Base-by-base conservation (phyloP, 495 filamentous ascomycete species). In the Talaromyces nanjingensis region DNA sequence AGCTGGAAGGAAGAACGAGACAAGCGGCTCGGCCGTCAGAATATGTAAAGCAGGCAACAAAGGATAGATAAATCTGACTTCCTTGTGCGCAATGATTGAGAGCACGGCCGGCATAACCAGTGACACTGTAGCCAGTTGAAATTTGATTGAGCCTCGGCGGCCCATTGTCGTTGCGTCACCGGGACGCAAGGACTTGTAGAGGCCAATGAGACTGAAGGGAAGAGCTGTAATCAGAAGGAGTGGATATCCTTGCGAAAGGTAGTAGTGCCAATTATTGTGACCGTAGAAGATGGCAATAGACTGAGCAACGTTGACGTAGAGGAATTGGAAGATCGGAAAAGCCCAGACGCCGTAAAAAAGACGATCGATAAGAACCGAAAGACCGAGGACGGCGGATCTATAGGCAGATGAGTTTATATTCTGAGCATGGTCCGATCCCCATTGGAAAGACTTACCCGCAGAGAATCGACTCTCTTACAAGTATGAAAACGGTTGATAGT, bases 1-100 rank as follows among this genome's bases (percentile, higher is more conserved):
- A 29, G 69, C 75, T 0, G 75, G 74, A 39, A 80, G 79, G 69
- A 92, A 92, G 76, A 89, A 93, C 27, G 79, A 76, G 3, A 84
- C 77, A 22, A 91, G 74, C 20, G 87, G 82, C 2, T 85, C 82
- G 0, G 91, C 90, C 5, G 89, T 83, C 53, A 98, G 79, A 65
- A 96, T 79, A 71, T 96, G 92, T 14, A 98, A 81, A 18, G 88
- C 80, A 4, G 94, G 94, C 0, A 98, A 82, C 45, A 98, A 83
- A 5, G 94, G 96, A 70, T 96, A 97, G 66, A 98, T 89, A 77
- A 98, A 98, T 66, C 94, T 91, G 65, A 97, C 90, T 84, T 98
- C 94, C 75, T 98, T 98, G 77, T 98, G 94, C 27, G 93, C 86
- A 63, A 98, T 89, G 14, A 90, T 65, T 8, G 91, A 96, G 20